Evolutionary conservation across 768 basidiomycete species (phyloP), one percentile per base, ranked within the genome.

Genomic region (Mycena galopus): DNA sequence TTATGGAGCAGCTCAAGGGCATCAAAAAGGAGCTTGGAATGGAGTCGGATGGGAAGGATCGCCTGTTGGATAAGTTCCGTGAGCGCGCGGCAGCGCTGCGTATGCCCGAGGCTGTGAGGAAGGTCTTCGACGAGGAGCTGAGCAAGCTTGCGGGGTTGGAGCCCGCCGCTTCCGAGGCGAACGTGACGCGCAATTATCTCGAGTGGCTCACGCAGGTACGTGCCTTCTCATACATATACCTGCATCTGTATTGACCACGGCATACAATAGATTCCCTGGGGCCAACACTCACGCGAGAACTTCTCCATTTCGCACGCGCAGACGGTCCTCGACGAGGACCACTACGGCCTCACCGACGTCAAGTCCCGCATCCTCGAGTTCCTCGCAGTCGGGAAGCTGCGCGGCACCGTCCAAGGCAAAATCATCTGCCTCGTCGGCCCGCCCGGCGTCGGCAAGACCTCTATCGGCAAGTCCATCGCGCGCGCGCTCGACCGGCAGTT

Each of bases 401-500:
- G 96, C 19, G 98, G 98, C 10, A 96, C 94, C 0, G 96, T 99
- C 0, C 86, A 99, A 78, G 98, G 97, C 76, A 99, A 99, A 86
- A 99, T 99, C 77, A 93, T 99, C 50, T 97, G 96, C 78, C 89
- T 99, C 27, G 95, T 94, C 44, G 98, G 98, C 19, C 98, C 98
- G 12, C 98, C 97, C 4, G 97, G 97, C 79, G 98, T 99, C 5
- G 97, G 97, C 47, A 98, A 99, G 86, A 99, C 97, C 5, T 93
- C 91, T 67, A 98, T 99, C 51, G 97, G 97, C 58, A 97, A 97
- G 86, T 94, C 93, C 3, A 98, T 99, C 61, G 93, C 98, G 0
- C 89, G 96, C 19, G 97, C 97, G 4, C 85, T 99, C 27, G 91
- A 93, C 30, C 84, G 97, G 70, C 92, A 96, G 80, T 99, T 99